phyloP scores from a whole-genome alignment of 1,284 basidiomycete genomes.

The Paramarasmius palmivorus region DNA sequence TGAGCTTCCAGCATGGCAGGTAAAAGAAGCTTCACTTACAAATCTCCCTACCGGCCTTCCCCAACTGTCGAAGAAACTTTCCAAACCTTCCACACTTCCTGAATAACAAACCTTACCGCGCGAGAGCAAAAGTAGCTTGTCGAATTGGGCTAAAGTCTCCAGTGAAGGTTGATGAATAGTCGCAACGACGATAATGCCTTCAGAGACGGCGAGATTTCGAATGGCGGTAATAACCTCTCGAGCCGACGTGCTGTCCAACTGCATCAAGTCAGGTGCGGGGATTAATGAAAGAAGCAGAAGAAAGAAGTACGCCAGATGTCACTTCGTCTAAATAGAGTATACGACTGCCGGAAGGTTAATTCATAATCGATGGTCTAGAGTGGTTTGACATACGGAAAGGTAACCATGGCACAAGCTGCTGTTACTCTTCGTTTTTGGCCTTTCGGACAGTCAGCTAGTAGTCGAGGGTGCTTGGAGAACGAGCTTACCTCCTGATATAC shows the following conservation, averaged over 20 bases:
- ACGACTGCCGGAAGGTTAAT: conserved; percentile 26
- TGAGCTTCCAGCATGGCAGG: neutral
- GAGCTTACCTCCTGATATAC: conserved; percentile 52
- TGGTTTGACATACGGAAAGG: conserved; percentile 43
- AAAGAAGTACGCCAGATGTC: conserved; percentile 44
- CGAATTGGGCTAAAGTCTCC: conserved; percentile 59
- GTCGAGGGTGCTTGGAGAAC: neutral
- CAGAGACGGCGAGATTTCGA: conserved; percentile 38
- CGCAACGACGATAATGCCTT: conserved; percentile 60
- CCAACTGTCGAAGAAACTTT: conserved; percentile 36
- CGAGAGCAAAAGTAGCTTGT: conserved; percentile 55
- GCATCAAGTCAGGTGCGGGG: conserved; percentile 4
- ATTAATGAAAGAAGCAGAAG: neutral
- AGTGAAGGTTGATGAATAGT: conserved; percentile 67
- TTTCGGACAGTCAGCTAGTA: conserved; percentile 9
- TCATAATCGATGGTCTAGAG: conserved; percentile 1
- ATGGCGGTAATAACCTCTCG: conserved; percentile 52
- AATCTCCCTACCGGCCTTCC: conserved; percentile 35
- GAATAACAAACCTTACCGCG: conserved; percentile 45
- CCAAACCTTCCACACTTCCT: conserved; percentile 45
- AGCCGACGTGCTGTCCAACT: conserved; percentile 64
- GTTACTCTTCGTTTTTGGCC: conserved; percentile 69
- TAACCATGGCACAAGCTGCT: conserved; percentile 64
- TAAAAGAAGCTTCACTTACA: conserved; percentile 25
- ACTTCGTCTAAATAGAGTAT: conserved; percentile 69